A percentile compares a stretch with the other conserved stretches of the same genome.
These are phyloP conservation scores for Hirsutella minnesotensis DNA, from an alignment of 2,329 filamentous ascomycete species.

Conservation along the genomic window DNA sequence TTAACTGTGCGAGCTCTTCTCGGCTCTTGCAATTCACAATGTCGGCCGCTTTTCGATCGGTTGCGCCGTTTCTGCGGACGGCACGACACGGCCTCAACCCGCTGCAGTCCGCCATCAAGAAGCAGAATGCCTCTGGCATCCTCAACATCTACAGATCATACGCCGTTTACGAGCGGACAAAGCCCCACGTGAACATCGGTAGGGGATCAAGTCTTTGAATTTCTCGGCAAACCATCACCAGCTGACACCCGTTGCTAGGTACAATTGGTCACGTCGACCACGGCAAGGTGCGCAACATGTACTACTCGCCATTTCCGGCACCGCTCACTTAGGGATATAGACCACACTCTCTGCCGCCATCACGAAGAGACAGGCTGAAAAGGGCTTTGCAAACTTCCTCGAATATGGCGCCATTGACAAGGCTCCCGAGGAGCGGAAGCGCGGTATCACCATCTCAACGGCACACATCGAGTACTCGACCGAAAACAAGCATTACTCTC, in stretches of 20 bases:
- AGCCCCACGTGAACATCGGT: constrained; percentile 99
- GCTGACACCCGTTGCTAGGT: constrained; percentile 32
- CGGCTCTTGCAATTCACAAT: constrained; percentile 40
- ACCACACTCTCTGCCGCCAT: constrained; percentile 97
- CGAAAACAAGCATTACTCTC: constrained; percentile 89
- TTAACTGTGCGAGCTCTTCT: constrained; percentile 14
- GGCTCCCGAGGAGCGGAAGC: constrained; percentile 97
- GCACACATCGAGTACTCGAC: constrained; percentile 98
- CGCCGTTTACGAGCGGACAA: constrained; percentile 70
- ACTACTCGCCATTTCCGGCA: neutral
- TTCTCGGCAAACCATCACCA: constrained; percentile 12
- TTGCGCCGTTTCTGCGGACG: constrained; percentile 71
- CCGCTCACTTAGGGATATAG: constrained; percentile 33
- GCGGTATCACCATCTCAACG: constrained; percentile 98
- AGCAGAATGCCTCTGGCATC: constrained; percentile 50
- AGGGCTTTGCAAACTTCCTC: constrained; percentile 87
- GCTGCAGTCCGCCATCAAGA: constrained; percentile 57
- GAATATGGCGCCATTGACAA: constrained; percentile 98
- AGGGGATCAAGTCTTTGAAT: too few relatives aligned
- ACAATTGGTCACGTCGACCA: constrained; percentile 99
- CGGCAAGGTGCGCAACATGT: constrained; percentile 62
- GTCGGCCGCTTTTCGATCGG: constrained; percentile 67
- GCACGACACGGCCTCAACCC: constrained; percentile 72
- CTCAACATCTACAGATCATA: constrained; percentile 56
- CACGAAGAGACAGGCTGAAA: constrained; percentile 93